Evolutionary conservation across 2,329 filamentous ascomycete species (phyloP).

Genomic region (Trichoderma sp.): DNA sequence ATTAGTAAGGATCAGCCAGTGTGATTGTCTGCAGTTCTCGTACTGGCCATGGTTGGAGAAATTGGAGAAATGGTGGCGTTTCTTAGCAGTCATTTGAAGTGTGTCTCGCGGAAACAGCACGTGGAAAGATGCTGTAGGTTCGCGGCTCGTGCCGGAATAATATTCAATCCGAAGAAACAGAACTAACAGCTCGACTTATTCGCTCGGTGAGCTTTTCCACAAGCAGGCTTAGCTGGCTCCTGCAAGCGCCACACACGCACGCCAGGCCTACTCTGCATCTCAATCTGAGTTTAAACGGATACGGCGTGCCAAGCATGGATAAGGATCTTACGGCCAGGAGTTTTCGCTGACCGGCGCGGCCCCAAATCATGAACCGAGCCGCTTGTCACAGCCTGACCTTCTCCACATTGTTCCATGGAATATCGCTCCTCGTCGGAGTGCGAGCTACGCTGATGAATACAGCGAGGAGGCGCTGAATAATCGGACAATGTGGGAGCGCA

Average conservation of each 20-base stretch:
- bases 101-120: background rate
- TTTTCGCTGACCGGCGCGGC: constrained; percentile 1
- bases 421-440: background rate
- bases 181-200: background rate
- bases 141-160: constrained; percentile 16
- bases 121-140: background rate
- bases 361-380: constrained; percentile 17
- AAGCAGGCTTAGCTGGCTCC: background rate
- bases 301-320: background rate
- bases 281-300: background rate
- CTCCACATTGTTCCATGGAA: constrained; percentile 2
- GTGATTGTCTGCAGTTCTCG: background rate
- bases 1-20: background rate
- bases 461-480: constrained; percentile 2
- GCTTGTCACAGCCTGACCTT: background rate
- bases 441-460: constrained; percentile 13
- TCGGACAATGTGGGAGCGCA: background rate
- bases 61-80: background rate
- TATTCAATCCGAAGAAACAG: background rate
- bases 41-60: background rate
- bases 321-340: constrained; percentile 6
- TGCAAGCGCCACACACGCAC: constrained; percentile 14
- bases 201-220: background rate
- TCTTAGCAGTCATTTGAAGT: background rate
- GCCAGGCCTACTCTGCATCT: background rate